These are phyloP conservation scores for Aspergillaceae sp. DNA, from an alignment of 2,329 filamentous ascomycete genomes.

Conservation along the genomic window DNA sequence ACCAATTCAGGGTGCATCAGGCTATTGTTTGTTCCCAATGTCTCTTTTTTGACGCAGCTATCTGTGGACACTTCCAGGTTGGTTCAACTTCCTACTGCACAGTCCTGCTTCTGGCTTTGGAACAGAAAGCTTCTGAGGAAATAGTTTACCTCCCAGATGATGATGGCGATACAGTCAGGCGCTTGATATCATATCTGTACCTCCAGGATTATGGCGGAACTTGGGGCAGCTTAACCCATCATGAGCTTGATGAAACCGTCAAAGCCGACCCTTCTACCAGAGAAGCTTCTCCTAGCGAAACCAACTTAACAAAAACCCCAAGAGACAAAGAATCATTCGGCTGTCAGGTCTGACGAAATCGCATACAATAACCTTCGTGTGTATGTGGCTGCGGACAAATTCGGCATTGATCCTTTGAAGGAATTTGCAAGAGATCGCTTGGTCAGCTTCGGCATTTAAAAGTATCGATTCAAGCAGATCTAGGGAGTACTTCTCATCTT, in stretches of 20 bases:
- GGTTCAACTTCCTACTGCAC: neutral
- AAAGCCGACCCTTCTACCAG: neutral
- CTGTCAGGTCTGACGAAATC: neutral
- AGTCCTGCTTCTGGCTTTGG: neutral
- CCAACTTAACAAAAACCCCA: neutral
- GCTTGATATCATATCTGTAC: conserved; percentile 4
- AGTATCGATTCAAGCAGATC: too few species aligned
- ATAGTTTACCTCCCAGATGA: neutral
- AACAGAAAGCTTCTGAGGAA: conserved; percentile 2
- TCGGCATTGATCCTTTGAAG: conserved; percentile 4
- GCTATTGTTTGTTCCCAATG: conserved; percentile 6
- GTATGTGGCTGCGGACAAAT: conserved; percentile 7
- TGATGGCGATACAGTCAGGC: conserved; percentile 2
- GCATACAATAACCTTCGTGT: conserved; percentile 3
- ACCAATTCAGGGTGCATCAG: conserved; percentile 7
- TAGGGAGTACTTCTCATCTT: too few species aligned
- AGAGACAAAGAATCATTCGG: neutral
- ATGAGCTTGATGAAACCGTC: neutral
- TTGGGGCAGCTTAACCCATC: neutral
- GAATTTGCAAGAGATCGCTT: conserved; percentile 1
- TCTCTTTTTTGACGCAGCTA: conserved; percentile 4
- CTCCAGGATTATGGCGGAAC: conserved; percentile 2
- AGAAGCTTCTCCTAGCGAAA: neutral
- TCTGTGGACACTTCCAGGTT: conserved; percentile 3
- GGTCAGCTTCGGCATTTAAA: too few species aligned